Conservation (phyloP, 108 stramenopile species). For the Mediolabrus comicus region DNA sequence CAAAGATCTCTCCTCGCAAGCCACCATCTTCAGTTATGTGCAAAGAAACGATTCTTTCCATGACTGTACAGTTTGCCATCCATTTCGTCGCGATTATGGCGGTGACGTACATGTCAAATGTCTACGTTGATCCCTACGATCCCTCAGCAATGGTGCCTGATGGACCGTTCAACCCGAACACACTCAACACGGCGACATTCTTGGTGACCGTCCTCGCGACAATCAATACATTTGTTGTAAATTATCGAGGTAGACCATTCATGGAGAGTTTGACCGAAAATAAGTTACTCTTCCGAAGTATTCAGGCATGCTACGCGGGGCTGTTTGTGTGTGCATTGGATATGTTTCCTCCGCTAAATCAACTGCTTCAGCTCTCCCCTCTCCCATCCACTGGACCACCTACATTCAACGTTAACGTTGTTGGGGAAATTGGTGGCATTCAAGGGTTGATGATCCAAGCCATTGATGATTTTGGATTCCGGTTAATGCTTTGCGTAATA, state of each 20-base stretch:
- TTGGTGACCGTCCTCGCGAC: conserved; percentile 81
- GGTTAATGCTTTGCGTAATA: conserved; percentile 45
- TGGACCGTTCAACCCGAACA: conserved; percentile 92
- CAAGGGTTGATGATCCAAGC: conserved; percentile 11
- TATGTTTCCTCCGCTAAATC: conserved; percentile 77
- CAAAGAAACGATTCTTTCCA: conserved; percentile 66
- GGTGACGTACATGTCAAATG: conserved; percentile 53
- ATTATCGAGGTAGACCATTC: conserved; percentile 94
- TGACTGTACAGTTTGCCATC: conserved; percentile 82
- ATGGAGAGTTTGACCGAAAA: conserved; percentile 86
- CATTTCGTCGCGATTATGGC: conserved; percentile 75
- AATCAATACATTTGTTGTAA: conserved; percentile 95
- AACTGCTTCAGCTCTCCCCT: conserved; percentile 74
- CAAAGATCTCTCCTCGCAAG: conserved; percentile 64
- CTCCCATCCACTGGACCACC: conserved; percentile 47
- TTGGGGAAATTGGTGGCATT: conserved; percentile 8
- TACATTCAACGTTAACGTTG: neutral
- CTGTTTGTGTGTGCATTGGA: conserved; percentile 70
- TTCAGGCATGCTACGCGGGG: conserved; percentile 63
- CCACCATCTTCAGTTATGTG: conserved; percentile 91
- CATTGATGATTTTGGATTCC: conserved; percentile 53
- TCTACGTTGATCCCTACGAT: conserved; percentile 80
- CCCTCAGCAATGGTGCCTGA: conserved; percentile 83
- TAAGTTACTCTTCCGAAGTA: conserved; percentile 63
- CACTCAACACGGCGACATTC: conserved; percentile 92